Evolutionary conservation across 768 basidiomycete species (phyloP).

Genomic region (Leccinellum albellum): DNA sequence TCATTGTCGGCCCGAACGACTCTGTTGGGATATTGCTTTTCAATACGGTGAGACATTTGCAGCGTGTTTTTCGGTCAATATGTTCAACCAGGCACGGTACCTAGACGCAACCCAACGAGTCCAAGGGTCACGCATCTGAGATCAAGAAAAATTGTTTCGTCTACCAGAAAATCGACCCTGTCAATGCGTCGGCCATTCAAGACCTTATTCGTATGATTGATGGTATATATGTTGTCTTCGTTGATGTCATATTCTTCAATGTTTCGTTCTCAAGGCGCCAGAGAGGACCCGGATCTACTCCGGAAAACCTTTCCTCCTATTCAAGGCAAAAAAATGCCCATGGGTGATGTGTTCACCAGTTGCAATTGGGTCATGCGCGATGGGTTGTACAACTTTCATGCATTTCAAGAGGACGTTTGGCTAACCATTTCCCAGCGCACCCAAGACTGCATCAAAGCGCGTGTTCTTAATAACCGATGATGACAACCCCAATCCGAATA

Average conservation of each 20-base stretch:
- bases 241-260: not conserved
- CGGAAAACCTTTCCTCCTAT: slow-evolving; percentile 62
- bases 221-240: slow-evolving; percentile 41
- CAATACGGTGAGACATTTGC: slow-evolving; percentile 68
- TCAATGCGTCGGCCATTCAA: slow-evolving; percentile 81
- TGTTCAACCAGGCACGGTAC: not conserved
- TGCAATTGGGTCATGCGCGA: slow-evolving; percentile 89
- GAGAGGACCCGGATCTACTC: slow-evolving; percentile 58
- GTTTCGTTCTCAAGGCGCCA: slow-evolving; percentile 44
- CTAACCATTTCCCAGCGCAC: slow-evolving; percentile 47
- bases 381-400: slow-evolving; percentile 46
- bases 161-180: slow-evolving; percentile 70
- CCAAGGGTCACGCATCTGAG: slow-evolving; percentile 44
- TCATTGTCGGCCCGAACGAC: slow-evolving; percentile 84
- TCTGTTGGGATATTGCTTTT: slow-evolving; percentile 87
- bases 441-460: slow-evolving; percentile 87
- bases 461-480: slow-evolving; percentile 90
- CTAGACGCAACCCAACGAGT: slow-evolving; percentile 26
- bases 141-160: slow-evolving; percentile 69
- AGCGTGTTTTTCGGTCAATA: not conserved
- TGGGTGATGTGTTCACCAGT: slow-evolving; percentile 87
- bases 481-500: slow-evolving; percentile 44
- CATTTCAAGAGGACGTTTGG: slow-evolving; percentile 14
- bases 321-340: slow-evolving; percentile 56
- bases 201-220: slow-evolving; percentile 75